phyloP scores from a whole-genome alignment of 108 stramenopile species.

The Fistulifera pelliculosa region DNA sequence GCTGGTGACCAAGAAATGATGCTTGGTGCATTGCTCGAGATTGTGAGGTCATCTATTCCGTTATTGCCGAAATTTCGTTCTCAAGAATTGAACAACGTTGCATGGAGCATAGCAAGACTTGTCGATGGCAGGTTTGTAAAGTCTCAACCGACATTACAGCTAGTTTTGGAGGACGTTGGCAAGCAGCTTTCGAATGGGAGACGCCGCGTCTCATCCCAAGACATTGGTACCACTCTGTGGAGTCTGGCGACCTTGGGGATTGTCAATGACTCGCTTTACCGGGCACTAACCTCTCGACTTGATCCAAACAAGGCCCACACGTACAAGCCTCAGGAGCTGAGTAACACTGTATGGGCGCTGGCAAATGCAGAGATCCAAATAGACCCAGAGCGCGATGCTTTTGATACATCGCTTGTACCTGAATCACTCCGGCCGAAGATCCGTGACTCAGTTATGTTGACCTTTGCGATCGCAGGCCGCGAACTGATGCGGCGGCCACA shows the following conservation, averaged over 20 bases:
- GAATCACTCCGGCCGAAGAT: constrained; percentile 16
- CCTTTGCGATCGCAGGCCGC: constrained; percentile 46
- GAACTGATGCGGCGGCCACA: constrained; percentile 66
- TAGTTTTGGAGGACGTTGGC: constrained; percentile 37
- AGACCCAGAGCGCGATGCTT: constrained; percentile 36
- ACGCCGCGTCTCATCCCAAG: constrained; percentile 41
- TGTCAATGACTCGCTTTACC: constrained; percentile 41
- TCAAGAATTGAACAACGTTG: constrained; percentile 77
- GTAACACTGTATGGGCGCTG: constrained; percentile 64
- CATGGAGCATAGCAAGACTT: constrained; percentile 62
- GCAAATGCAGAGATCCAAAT: constrained; percentile 52
- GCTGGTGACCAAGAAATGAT: constrained; percentile 40
- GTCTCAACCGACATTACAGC: constrained; percentile 1
- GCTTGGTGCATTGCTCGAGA: constrained; percentile 24
- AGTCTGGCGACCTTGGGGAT: constrained; percentile 56
- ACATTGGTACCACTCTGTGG: constrained; percentile 69
- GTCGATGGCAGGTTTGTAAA: constrained; percentile 33
- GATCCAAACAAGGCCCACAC: constrained; percentile 22
- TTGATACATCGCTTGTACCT: constrained; percentile 64
- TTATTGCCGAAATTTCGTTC: constrained; percentile 41
- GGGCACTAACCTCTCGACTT: constrained; percentile 40
- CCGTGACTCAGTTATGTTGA: constrained; percentile 45
- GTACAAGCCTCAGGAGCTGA: constrained; percentile 76
- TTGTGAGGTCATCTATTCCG: constrained; percentile 30
- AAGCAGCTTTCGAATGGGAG: constrained; percentile 29